Evolutionary conservation across 306 rosid genomes (phyloP), one percentile per base, ranked within the genome.

Genomic region (Spatholobus suberectus): DNA sequence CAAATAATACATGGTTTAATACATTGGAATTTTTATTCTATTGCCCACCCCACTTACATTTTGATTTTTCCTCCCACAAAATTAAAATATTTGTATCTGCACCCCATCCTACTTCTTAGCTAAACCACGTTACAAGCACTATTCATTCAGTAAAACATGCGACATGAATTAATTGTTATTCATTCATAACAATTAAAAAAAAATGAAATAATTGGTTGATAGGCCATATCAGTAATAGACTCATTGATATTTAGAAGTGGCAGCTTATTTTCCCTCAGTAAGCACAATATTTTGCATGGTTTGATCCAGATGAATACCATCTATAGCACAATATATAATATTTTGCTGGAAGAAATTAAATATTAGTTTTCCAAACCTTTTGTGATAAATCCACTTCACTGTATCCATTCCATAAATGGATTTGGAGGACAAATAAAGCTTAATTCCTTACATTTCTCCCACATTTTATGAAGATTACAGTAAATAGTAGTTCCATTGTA

Each of bases 101-200:
- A 24, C 17, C 46, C 15, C n/a, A 35, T 68, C 73, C 68, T 24
- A 87, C 81, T 52, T 67, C 57, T 70, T 55, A 58, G 71, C 71
- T 80, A 65, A 77, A 75, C 77, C 65, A 81, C 23, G 76, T 81
- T 65, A 63, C 57, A 34, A 41, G 35, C 27, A 38, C 52, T 32
- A 52, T 15, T 77, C 23, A 27, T 66, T 78, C 5, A 21, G 32
- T 26, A 47, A 15, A 78, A 70, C 67, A 38, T 78, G 40, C 27
- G 23, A 9, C 34, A 20, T 37, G 17, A 57, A 71, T 65, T 34
- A 66, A 35, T 18, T 35, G 63, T 73, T 51, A 66, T 29, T 20
- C 69, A 78, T 79, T 77, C 12, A 27, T 65, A 78, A 15, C 43
- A 47, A 18, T 52, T 77, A 52, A 52, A 35, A 55, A n/a, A n/a